phyloP scores from a whole-genome alignment of 768 basidiomycete genomes.

The Tulasnella sp. region DNA sequence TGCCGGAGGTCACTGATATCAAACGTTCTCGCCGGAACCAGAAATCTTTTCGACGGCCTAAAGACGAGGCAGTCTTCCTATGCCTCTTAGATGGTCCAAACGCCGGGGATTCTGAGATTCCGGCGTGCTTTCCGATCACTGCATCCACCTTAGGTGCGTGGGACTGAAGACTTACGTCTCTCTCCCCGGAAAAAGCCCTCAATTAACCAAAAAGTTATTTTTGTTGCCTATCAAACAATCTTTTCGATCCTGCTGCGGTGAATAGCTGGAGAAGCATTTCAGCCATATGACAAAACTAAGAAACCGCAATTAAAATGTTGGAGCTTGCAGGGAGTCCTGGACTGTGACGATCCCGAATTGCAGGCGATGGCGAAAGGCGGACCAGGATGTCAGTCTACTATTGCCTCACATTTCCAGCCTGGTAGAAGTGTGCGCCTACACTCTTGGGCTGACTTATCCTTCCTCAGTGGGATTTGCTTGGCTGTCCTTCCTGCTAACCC shows the following conservation, averaged over 20 bases:
- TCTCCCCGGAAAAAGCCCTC: too few species aligned
- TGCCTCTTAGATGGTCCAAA: not conserved
- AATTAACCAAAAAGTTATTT: too few species aligned
- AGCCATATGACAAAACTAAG: not conserved
- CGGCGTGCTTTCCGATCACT: not conserved
- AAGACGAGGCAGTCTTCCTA: not conserved
- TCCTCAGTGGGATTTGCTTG: not conserved
- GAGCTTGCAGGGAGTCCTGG: not conserved
- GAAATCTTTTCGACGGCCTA: not conserved
- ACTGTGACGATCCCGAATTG: not conserved
- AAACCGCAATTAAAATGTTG: not conserved
- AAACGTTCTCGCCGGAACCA: not conserved
- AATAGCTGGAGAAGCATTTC: not conserved
- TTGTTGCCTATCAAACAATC: too few species aligned
- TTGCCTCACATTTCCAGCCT: not conserved
- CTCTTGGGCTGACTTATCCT: not conserved
- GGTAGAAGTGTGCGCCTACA: too few species aligned
- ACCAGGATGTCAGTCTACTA: not conserved
- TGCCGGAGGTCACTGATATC: not conserved
- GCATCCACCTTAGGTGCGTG: not conserved
- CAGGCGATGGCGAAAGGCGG: not conserved
- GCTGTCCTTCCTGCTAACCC: not conserved
- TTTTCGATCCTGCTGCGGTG: not conserved
- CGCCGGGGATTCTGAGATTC: not conserved
- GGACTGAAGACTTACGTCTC: not conserved